Conservation (phyloP, 2,329 filamentous ascomycete genomes). For the Talaromyces sp. region DNA sequence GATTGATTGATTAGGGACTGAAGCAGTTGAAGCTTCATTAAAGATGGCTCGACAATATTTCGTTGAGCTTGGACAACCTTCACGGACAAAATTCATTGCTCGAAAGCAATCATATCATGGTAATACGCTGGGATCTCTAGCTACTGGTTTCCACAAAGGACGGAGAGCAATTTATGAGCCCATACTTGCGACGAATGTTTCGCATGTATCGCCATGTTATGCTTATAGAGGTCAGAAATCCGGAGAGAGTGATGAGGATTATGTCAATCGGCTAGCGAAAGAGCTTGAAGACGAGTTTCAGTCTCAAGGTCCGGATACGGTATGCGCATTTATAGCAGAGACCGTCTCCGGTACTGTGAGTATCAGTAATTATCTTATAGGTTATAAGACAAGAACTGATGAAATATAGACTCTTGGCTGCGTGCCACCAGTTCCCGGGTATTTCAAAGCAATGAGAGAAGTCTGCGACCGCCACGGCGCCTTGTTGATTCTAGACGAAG, state of each 20-base stretch:
- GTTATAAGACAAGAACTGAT: neutral
- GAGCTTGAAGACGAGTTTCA: slow-evolving; percentile 64
- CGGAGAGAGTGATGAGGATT: slow-evolving; percentile 49
- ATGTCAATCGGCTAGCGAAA: slow-evolving; percentile 53
- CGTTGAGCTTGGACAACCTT: slow-evolving; percentile 50
- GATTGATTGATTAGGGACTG: slow-evolving; percentile 23
- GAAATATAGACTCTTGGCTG: slow-evolving; percentile 52
- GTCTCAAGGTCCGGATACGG: slow-evolving; percentile 55
- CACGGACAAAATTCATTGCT: slow-evolving; percentile 57
- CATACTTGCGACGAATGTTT: slow-evolving; percentile 46
- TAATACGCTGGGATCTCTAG: slow-evolving; percentile 62
- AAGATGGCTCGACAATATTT: slow-evolving; percentile 64
- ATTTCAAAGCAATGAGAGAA: slow-evolving; percentile 58
- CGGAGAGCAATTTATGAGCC: slow-evolving; percentile 57
- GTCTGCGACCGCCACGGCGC: slow-evolving; percentile 65
- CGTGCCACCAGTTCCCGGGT: slow-evolving; percentile 58
- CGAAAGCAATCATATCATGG: slow-evolving; percentile 64
- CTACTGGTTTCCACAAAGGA: slow-evolving; percentile 57
- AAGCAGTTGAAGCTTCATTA: slow-evolving; percentile 61
- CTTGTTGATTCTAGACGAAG: slow-evolving; percentile 69
- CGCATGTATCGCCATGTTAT: slow-evolving; percentile 1
- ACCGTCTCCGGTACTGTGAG: slow-evolving; percentile 56
- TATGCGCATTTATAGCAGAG: slow-evolving; percentile 67
- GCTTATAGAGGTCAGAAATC: neutral
- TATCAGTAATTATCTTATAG: neutral